Conservation (phyloP, 176 grass and related monocot genomes). For the Cocos nucifera region DNA sequence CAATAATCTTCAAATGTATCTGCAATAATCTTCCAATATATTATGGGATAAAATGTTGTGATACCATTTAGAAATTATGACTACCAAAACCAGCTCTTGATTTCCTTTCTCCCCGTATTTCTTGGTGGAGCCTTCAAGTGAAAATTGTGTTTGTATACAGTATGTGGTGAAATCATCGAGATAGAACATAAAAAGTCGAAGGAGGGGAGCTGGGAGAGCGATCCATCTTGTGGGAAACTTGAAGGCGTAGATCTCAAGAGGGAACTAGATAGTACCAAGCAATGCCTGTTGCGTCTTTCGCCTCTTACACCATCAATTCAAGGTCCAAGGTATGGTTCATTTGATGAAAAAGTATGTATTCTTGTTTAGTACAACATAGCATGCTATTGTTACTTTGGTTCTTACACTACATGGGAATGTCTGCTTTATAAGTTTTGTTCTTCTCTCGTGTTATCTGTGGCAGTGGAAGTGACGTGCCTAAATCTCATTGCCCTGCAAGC, state of each 20-base stretch:
- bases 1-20: too few relatives aligned
- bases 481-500: background rate
- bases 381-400: background rate
- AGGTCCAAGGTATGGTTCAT: constrained; percentile 6
- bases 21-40: too few relatives aligned
- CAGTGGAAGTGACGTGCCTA: constrained; percentile 10
- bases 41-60: too few relatives aligned
- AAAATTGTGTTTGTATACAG: constrained; percentile 3
- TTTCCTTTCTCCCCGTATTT: too few relatives aligned
- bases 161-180: constrained; percentile 15
- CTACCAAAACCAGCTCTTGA: too few relatives aligned
- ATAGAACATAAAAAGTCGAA: constrained; percentile 15
- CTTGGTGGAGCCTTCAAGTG: too few relatives aligned
- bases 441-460: background rate
- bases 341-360: background rate
- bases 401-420: background rate
- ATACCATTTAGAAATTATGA: too few relatives aligned
- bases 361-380: background rate
- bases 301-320: constrained; percentile 17
- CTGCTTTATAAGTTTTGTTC: background rate
- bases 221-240: background rate
- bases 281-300: background rate
- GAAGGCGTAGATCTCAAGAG: background rate
- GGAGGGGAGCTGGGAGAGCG: background rate
- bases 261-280: background rate